Evolutionary conservation across 805 yeast genomes (phyloP), one percentile per base, ranked within the genome.

Genomic region (Barnettozyma sucrosica): DNA sequence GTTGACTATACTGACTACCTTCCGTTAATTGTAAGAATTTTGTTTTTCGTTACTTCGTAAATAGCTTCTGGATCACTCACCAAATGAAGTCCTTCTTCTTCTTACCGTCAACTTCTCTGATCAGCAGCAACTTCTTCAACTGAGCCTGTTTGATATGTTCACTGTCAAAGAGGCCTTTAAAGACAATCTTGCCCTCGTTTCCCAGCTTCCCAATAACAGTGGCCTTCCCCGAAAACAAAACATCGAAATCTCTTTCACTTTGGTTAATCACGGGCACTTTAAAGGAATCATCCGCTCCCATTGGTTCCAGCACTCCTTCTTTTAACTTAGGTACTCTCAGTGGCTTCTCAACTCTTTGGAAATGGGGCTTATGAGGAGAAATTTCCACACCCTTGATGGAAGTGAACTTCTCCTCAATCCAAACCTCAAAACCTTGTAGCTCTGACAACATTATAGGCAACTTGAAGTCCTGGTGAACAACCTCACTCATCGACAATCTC

Each of bases 111-210:
- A 50, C 47, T 2, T 40, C 43, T 28, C 37, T 49, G 14, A 56
- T 51, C 34, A 59, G 41, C 36, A 55, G 53, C 0, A 58, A 58
- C 7, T 51, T 51, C 2, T 34, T 25, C 11, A 60, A 37, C n/a
- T 53, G 51, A 6, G 60, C 63, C 23, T 57, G 59, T n/a, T 56
- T 60, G 18, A 43, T 36, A 46, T 60, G 63, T 19, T 58, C 64
- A 20, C 54, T 48, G 33, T 57, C 62, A 36, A 57, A 58, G 7
- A 54, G 47, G 3, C 64, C 64, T 26, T 51, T 57, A 41, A 53
- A 58, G 1, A 53, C 56, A 7, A 58, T 57, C 26, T 53, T 50
- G 11, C 56, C 56, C 3, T 33, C 32, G 4, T 45, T 36, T 2
- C 50, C 54, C 32, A 46, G 49, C 41, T 52, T 54, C 6, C 62